Base-by-base conservation (phyloP, 164 flowering plant genomes). In the Vitis riparia region DNA sequence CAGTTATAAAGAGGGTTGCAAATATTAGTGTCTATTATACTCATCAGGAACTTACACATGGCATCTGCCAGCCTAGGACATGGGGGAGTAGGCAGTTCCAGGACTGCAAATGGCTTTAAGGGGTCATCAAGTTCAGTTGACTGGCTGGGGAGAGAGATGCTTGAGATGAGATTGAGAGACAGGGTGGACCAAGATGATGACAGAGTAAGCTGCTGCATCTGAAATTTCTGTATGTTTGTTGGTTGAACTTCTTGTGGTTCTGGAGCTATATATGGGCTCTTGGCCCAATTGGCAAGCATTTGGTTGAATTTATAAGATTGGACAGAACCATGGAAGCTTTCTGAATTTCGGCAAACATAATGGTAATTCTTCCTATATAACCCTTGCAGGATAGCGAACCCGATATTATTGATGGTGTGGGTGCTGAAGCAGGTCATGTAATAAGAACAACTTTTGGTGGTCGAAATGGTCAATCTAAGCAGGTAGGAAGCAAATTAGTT, bases 61-160 rank as follows among this genome's bases (percentile, higher is more conserved):
- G 95, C 91, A 9, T 90, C 97, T 72, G 81, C 89, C 58, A 79
- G 94, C 78, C 70, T 86, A 55, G 91, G 97, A 75, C 85, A 85
- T 80, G 92, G 90, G 19, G 92, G 89, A 77, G 91, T 80, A 27
- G 93, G 97, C 68, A 91, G 97, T 81, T 94, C 97, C 8, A 86
- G 89, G 80, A 66, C 87, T 71, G 82, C 69, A 62, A 86, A 82
- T 76, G 87, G 88, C 75, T 86, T 80, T 75, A 87, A 81, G 68
- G 86, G 83, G 47, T 84, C 98, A 8, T 89, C 97, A 47, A 89
- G 93, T 81, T 91, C 97, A 55, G 92, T 91, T 76, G 97, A 92
- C 64, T 88, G 97, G 91, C 83, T 94, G 61, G 91, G 91, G 44
- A 84, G 91, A 77, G 98, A 91, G 78, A 88, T 95, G 96, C 91